phyloP scores from a whole-genome alignment of 805 yeast species.

The Kuraishia borneana region DNA sequence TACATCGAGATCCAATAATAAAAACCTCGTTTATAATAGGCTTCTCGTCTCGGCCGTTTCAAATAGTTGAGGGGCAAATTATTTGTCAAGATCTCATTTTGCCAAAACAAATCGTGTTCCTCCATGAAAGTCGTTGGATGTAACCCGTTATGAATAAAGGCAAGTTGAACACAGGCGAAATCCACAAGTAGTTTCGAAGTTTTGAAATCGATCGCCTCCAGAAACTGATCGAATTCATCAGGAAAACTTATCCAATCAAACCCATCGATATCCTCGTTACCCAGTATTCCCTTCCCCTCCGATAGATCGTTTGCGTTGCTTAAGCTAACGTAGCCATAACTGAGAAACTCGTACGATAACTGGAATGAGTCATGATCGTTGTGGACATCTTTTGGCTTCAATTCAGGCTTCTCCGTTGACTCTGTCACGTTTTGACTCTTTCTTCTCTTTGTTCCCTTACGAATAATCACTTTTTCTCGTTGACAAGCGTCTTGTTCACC shows the following conservation, averaged over 20 bases:
- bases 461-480: slow-evolving; percentile 21
- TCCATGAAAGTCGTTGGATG: slow-evolving; percentile 51
- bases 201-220: slow-evolving; percentile 11
- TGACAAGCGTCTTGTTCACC: slow-evolving; percentile 18
- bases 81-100: neutral
- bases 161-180: slow-evolving; percentile 9
- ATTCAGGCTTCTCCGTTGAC: neutral
- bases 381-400: neutral
- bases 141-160: slow-evolving; percentile 35
- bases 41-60: slow-evolving; percentile 7
- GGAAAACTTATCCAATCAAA: slow-evolving; percentile 10
- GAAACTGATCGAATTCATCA: slow-evolving; percentile 7
- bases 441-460: slow-evolving; percentile 4
- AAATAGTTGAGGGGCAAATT: neutral
- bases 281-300: neutral
- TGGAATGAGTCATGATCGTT: neutral
- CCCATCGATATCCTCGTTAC: slow-evolving; percentile 12
- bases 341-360: neutral
- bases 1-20: slow-evolving; percentile 17
- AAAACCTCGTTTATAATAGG: slow-evolving; percentile 11
- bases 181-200: slow-evolving; percentile 4
- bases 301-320: neutral
- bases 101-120: slow-evolving; percentile 38
- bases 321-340: neutral
- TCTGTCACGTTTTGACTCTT: neutral